phyloP scores from a whole-genome alignment of 345 rosid species.

The Syzygium grande region DNA sequence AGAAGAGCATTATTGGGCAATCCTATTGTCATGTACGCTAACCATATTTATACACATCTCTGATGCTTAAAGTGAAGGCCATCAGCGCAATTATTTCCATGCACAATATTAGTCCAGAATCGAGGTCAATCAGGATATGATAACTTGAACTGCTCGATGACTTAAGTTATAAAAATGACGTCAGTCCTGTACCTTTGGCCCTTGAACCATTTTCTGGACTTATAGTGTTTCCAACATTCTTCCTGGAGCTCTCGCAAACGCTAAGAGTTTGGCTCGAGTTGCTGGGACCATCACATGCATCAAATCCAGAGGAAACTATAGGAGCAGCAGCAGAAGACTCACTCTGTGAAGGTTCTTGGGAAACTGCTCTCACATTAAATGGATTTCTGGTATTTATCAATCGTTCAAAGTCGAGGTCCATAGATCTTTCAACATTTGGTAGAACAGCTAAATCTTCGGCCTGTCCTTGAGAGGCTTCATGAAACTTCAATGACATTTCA shows the following conservation, averaged over 20 bases:
- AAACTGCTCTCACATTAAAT: slow-evolving; percentile 26
- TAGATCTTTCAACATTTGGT: slow-evolving; percentile 21
- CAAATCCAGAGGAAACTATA: slow-evolving; percentile 48
- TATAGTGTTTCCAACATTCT: slow-evolving; percentile 24
- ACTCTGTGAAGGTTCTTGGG: slow-evolving; percentile 55
- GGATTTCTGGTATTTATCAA: slow-evolving; percentile 30
- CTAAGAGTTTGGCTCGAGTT: slow-evolving; percentile 41
- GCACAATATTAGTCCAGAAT: neutral
- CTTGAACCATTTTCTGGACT: slow-evolving; percentile 33
- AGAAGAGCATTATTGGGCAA: neutral
- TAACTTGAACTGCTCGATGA: neutral
- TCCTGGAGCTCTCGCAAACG: slow-evolving; percentile 49
- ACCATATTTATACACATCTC: neutral
- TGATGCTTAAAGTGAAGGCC: neutral
- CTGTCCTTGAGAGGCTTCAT: slow-evolving; percentile 18
- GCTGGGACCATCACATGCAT: slow-evolving; percentile 52
- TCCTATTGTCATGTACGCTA: neutral
- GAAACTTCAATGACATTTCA: slow-evolving; percentile 16
- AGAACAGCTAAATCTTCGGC: slow-evolving; percentile 9
- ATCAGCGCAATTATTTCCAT: neutral
- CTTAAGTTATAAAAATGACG: neutral
- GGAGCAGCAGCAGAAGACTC: slow-evolving; percentile 76
- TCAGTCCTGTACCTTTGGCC: slow-evolving; percentile 26
- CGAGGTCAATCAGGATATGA: neutral
- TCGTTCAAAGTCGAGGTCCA: slow-evolving; percentile 36